Evolutionary conservation across 441 rosid species (phyloP), one percentile per base, ranked within the genome.

Genomic region (Theobroma grandiflorum): DNA sequence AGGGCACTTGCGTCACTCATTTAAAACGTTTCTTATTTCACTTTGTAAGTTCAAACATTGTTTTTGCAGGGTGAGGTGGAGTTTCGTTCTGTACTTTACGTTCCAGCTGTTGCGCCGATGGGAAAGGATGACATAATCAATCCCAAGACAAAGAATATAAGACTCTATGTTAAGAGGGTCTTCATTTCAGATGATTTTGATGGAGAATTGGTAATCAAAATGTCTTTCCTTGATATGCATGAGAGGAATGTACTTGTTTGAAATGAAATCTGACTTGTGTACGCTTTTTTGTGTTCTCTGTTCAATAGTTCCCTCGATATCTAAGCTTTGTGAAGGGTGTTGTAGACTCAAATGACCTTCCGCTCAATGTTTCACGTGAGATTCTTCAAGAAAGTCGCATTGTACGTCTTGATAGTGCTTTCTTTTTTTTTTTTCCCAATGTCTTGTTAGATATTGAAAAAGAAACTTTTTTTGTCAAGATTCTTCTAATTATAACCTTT

Each of bases 381-480:
- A 92, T 96, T 91, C 99, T 96, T 85, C 99, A 96, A 85, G 99
- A 96, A 87, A 96, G 99, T 70, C 95, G 99, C 77, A 85, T 94
- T 68, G 98, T 96, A 87, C 35, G 98, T 75, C 62, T 26, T 26
- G 26, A 47, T 42, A 45, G 3, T 14, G 43, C 35, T 59, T 80
- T 0, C 31, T 26, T 26, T 26, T 42, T 55, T 47, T 37, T 62
- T 52, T 9, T 4, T 2, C 11, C 22, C 6, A 16, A 33, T 8
- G n/a, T 50, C 4, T 52, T 72, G 52, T 49, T 59, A 10, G 33
- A 22, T 53, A 45, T 18, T 63, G 37, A 52, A n/a, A 38, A 52
- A 37, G 2, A n/a, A 35, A 15, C 8, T 43, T 61, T 43, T 4
- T 69, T 31, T 62, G 42, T 59, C 49, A 61, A 50, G 2, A 57